These are phyloP conservation scores for Acanthochlamys bracteata DNA, from an alignment of 106 monocot species.

Conservation along the genomic window DNA sequence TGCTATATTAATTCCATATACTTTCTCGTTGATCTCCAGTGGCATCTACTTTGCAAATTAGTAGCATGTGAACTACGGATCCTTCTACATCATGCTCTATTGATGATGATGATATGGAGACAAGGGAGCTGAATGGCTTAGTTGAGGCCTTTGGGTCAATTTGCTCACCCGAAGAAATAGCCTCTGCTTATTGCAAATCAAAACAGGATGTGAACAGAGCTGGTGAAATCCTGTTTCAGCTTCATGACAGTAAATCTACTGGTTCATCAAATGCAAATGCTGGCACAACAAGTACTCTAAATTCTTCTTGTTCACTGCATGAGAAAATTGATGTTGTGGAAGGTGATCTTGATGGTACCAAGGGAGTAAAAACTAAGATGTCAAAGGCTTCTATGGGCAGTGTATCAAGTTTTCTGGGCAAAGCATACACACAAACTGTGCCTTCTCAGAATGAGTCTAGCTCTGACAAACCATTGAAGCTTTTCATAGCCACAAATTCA, in stretches of 20 bases:
- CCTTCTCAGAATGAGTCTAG: slow-evolving; percentile 16
- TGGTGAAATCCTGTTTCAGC: slow-evolving; percentile 48
- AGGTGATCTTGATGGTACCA: slow-evolving; percentile 9
- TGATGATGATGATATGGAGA: slow-evolving; percentile 32
- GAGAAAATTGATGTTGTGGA: too few species aligned
- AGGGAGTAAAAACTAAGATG: slow-evolving; percentile 34
- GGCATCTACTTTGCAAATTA: background rate
- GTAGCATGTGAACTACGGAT: background rate
- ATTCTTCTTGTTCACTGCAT: too few species aligned
- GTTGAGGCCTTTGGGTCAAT: slow-evolving; percentile 46
- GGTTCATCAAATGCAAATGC: slow-evolving; percentile 9
- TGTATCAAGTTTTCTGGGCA: slow-evolving; percentile 57
- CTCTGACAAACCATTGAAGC: slow-evolving; percentile 30
- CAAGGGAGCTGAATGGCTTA: slow-evolving; percentile 28
- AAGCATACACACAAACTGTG: slow-evolving; percentile 16
- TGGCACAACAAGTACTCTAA: background rate
- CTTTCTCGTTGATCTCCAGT: too few species aligned
- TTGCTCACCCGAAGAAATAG: slow-evolving; percentile 71
- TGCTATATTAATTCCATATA: too few species aligned
- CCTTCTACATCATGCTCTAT: slow-evolving; percentile 3
- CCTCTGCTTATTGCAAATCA: slow-evolving; percentile 56
- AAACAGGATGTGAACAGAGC: slow-evolving; percentile 41
- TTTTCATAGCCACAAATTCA: slow-evolving; percentile 22
- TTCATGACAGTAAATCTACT: slow-evolving; percentile 17
- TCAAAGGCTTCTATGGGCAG: slow-evolving; percentile 43